Percentiles rank a stretch among this genome's conserved stretches.
These are phyloP conservation scores for Cercophora samala DNA, from an alignment of 495 filamentous ascomycete genomes.

Conservation along the genomic window DNA sequence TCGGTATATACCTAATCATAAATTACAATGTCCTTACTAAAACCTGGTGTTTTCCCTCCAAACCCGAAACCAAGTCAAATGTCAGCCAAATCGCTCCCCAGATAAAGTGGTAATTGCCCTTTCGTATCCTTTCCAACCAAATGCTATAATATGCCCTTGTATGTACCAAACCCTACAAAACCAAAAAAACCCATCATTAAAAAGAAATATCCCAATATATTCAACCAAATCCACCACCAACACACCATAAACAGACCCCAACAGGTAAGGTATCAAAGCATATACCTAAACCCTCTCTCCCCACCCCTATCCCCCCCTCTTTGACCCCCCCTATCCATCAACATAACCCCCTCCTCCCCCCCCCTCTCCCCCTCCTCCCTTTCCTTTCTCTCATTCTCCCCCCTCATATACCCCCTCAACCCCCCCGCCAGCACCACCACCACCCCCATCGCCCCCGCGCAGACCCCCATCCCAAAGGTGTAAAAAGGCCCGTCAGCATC, in stretches of 20 bases:
- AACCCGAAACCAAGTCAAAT: too few species aligned
- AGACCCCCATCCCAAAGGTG: constrained; percentile 60
- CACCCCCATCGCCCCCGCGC: constrained; percentile 64
- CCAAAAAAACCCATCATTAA: too few species aligned
- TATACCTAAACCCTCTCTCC: constrained; percentile 34
- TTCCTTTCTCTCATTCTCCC: constrained; percentile 62
- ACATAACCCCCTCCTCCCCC: constrained; percentile 10
- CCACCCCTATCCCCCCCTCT: not conserved
- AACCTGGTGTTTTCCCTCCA: too few species aligned
- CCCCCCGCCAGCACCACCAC: constrained; percentile 54
- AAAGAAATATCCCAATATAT: too few species aligned
- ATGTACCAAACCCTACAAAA: too few species aligned
- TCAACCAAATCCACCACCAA: not conserved
- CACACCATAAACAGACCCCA: not conserved
- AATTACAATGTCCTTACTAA: too few species aligned
- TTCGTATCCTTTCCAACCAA: too few species aligned
- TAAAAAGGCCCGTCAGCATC: constrained; percentile 59
- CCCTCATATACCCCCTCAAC: constrained; percentile 55
- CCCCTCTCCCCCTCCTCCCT: constrained; percentile 25
- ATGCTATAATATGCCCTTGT: too few species aligned
- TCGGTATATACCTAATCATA: not conserved
- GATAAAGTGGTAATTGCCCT: too few species aligned
- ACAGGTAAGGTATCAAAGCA: too few species aligned
- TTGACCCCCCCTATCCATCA: constrained; percentile 10
- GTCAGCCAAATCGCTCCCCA: too few species aligned